phyloP scores from a whole-genome alignment of 352 stramenopile species.

The Pythium grandisporangium region DNA sequence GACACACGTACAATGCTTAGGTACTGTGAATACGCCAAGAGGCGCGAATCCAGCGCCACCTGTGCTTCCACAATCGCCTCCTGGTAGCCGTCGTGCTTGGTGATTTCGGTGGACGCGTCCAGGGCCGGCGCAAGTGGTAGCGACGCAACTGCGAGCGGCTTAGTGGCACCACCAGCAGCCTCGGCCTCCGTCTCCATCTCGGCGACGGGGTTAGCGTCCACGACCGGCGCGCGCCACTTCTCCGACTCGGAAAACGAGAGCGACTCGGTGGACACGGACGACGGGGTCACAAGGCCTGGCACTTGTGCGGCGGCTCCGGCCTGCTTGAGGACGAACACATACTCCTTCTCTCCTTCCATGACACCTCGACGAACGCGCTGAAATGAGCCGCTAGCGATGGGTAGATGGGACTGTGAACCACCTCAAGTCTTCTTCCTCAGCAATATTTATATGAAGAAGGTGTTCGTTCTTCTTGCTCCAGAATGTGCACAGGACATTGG shows the following conservation, averaged over 20 bases:
- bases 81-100: constrained; percentile 68
- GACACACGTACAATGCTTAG: constrained; percentile 57
- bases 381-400: no score
- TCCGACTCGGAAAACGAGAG: constrained; percentile 19
- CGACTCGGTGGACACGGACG: constrained; percentile 19
- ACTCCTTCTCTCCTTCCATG: constrained; percentile 47
- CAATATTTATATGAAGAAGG: no score
- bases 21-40: constrained; percentile 72
- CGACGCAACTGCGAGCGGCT: constrained; percentile 31
- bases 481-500: no score
- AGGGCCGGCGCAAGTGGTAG: constrained; percentile 68
- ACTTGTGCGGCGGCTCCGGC: constrained; percentile 3
- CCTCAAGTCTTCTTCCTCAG: no score
- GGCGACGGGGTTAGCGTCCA: background rate
- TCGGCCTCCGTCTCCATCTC: constrained; percentile 9
- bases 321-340: constrained; percentile 52
- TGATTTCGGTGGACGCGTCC: constrained; percentile 82
- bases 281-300: no score
- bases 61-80: constrained; percentile 71
- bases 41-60: constrained; percentile 45
- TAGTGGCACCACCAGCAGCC: constrained; percentile 37
- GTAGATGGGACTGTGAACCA: no score
- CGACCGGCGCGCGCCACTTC: constrained; percentile 17
- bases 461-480: no score
- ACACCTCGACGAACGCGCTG: no score